A percentile compares a stretch with the other conserved stretches of the same genome.
phyloP scores from a whole-genome alignment of 2,329 filamentous ascomycete species.

The Xylariaceae sp. region DNA sequence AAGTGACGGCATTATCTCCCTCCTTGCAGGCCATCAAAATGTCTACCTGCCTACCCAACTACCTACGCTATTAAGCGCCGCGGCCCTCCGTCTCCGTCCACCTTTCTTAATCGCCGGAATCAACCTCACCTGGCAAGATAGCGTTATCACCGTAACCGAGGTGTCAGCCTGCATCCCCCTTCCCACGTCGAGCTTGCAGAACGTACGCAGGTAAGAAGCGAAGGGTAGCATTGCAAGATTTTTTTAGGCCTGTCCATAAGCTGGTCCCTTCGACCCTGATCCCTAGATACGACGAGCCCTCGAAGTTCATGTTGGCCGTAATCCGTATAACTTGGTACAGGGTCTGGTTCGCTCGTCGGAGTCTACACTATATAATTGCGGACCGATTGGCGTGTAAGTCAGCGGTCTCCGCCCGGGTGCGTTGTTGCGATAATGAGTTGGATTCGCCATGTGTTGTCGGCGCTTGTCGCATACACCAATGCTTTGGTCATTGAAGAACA shows the following conservation, averaged over 20 bases:
- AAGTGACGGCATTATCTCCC: too few species aligned
- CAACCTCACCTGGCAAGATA: background rate
- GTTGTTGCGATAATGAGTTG: background rate
- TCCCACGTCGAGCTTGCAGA: background rate
- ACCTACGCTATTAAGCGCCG: too few species aligned
- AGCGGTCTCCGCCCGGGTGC: background rate
- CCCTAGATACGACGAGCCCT: conserved; percentile 11
- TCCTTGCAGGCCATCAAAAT: too few species aligned
- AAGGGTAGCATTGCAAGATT: conserved; percentile 9
- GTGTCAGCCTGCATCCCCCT: conserved; percentile 7
- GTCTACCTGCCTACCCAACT: too few species aligned
- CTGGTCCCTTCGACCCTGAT: background rate
- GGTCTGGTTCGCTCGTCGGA: conserved; percentile 5
- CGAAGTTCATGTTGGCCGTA: conserved; percentile 7
- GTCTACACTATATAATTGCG: background rate
- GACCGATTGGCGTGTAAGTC: background rate
- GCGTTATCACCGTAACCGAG: background rate
- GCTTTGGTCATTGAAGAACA: background rate
- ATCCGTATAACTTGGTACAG: background rate
- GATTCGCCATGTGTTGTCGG: background rate
- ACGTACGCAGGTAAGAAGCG: background rate
- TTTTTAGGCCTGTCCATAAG: conserved; percentile 3
- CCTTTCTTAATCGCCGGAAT: background rate
- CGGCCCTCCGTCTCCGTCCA: background rate
- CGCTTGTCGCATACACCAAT: background rate